Evolutionary conservation across 345 rosid genomes (phyloP), one percentile per base, ranked within the genome.

Genomic region (Lepidium aucheri): DNA sequence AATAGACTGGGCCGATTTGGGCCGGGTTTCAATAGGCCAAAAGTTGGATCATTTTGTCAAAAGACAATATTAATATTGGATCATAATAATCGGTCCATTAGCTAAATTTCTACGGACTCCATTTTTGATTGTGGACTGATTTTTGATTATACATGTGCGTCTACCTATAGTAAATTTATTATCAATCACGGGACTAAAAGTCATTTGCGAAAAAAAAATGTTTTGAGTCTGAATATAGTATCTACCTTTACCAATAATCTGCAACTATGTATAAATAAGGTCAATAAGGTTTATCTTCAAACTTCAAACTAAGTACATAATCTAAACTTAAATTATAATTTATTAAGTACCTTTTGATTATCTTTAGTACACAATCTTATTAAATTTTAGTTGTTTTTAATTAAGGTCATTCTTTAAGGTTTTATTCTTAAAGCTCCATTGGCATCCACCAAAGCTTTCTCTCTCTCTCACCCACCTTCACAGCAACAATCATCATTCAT

Each of bases 361-460:
- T 51, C 36, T 30, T 68, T 55, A 35, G 1, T 26, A 39, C 16
- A 16, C 8, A 14, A 67, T 1, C 3, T 54, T 36, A 18, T 16
- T n/a, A n/a, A n/a, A n/a, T n/a, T n/a, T n/a, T n/a, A n/a, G n/a
- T n/a, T n/a, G n/a, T n/a, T n/a, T n/a, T n/a, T n/a, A n/a, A n/a
- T n/a, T n/a, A n/a, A n/a, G n/a, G n/a, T n/a, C n/a, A n/a, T n/a
- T n/a, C n/a, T n/a, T n/a, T n/a, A n/a, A n/a, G n/a, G 12, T 39
- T 58, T 39, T n/a, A 28, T 51, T 11, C 1, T 7, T 15, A 45
- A 61, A 69, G 40, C 62, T 61, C 74, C 74, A 61, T 70, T 50
- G 26, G 59, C 52, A 59, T 39, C 58, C 57, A 69, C 20, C 61
- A 43, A 42, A 60, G 54, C 61, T 28, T 28, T 43, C 52, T 33